Base-by-base conservation (phyloP, 148 eudicot species). In the Tetragonia tetragonoides region DNA sequence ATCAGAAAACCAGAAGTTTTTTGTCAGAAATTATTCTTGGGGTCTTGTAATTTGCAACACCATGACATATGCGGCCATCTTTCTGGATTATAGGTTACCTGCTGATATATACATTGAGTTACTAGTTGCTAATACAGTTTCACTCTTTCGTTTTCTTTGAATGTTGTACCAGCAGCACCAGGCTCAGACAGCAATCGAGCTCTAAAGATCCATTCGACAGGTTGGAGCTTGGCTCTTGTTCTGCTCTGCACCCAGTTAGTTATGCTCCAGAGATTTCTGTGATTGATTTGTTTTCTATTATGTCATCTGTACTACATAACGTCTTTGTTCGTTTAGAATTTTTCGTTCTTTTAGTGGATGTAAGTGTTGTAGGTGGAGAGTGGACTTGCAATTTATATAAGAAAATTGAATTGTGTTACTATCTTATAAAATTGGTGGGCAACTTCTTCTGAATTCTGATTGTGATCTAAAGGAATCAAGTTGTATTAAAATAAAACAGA, bases 181-280 rank as follows among this genome's bases (percentile, higher is more conserved):
- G 20, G 56, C 49, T 34, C 10, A 16, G 81, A 72, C 79, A 76
- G 68, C 10, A 86, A 71, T 51, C 34, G 67, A 77, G 87, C 87
- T 51, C 5, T 76, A 5, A 83, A 78, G 81, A 61, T 82, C 65
- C 62, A 80, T 71, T 51, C 69, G 59, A 79, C 71, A 61, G 77
- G 79, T 62, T 85, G 89, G 90, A 80, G 83, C 75, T 66, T 85
- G 79, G 78, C 70, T 70, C 51, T 70, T 63, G 53, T 81, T 40
- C 46, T 85, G 79, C 51, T 85, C 60, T 76, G 59, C n/a, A 53
- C 84, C 84, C 83, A 87, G 63, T 46, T 77, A 68, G 57, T 84
- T 75, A 66, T 87, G 80, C 63, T 87, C 73, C 78, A 74, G 2
- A 82, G 68, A 70, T 75, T 78, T 47, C 23, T 82, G 20, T 82